A percentile compares a stretch with the other conserved stretches of the same genome.
Conservation (phyloP, 1,284 basidiomycete genomes). For the Boletus semigastroideus region DNA sequence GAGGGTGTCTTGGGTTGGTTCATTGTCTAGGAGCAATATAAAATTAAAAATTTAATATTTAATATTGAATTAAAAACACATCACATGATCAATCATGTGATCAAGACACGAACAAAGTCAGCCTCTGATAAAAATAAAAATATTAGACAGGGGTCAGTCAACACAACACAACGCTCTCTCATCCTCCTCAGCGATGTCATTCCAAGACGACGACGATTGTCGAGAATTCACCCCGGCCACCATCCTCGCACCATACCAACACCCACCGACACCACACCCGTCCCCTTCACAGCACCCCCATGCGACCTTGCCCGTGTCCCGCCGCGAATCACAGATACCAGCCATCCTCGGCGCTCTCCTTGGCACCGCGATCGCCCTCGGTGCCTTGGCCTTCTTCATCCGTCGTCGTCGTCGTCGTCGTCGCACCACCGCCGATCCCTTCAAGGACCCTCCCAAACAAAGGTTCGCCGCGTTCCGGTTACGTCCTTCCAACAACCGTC, state of each 20-base stretch:
- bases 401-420: constrained; percentile 15
- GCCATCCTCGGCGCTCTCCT: constrained; percentile 15
- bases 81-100: constrained; percentile 29
- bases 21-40: too few relatives aligned
- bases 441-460: constrained; percentile 16
- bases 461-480: constrained; percentile 11
- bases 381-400: constrained; percentile 1
- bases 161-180: constrained; percentile 21
- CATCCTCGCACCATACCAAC: constrained; percentile 21
- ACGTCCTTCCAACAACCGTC: constrained; percentile 16
- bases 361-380: constrained; percentile 15
- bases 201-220: constrained; percentile 11
- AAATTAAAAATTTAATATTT: too few relatives aligned
- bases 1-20: constrained; percentile 60
- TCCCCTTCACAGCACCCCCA: constrained; percentile 12
- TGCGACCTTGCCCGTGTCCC: constrained; percentile 13
- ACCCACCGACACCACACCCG: constrained; percentile 6
- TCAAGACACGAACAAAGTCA: constrained; percentile 15
- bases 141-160: too few relatives aligned
- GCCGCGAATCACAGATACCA: constrained; percentile 6
- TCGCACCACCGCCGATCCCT: constrained; percentile 7
- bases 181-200: constrained; percentile 1
- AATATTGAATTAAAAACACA: too few relatives aligned
- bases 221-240: neutral
- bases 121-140: constrained; percentile 26